These are phyloP conservation scores for Desmodesmus armatus DNA, from an alignment of 139 green algal genomes.

Conservation along the genomic window DNA sequence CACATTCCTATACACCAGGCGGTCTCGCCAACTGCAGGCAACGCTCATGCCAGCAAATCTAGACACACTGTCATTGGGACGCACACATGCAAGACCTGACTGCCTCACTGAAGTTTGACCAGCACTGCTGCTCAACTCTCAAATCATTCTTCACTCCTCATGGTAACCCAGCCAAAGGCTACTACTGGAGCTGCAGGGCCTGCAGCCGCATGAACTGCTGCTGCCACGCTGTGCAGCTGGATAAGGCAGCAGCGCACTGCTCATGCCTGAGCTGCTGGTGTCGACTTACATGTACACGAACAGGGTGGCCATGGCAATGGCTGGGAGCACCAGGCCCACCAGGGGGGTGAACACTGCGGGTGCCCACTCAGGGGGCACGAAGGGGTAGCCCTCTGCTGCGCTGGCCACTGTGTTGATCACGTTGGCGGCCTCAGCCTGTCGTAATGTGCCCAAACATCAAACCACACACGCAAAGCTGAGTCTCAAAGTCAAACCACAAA, in stretches of 20 bases:
- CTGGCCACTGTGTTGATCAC: slow-evolving; percentile 61
- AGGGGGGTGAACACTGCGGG: slow-evolving; percentile 66
- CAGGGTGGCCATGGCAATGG: slow-evolving; percentile 62
- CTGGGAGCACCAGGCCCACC: slow-evolving; percentile 59
- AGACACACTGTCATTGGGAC: no score
- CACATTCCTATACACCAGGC: no score
- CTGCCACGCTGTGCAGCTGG: not conserved
- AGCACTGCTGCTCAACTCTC: no score
- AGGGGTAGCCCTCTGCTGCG: slow-evolving; percentile 67
- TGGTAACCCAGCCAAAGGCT: no score
- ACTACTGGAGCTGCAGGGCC: not conserved
- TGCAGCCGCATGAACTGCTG: no score
- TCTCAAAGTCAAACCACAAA: not conserved
- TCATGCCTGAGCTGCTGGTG: not conserved
- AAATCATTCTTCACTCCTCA: no score
- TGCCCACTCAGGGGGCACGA: slow-evolving; percentile 65
- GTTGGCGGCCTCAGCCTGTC: slow-evolving; percentile 67
- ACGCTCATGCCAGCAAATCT: no score
- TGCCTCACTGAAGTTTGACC: no score
- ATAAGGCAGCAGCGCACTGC: not conserved
- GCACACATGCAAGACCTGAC: no score
- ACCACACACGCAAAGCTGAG: not conserved
- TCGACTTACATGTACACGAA: slow-evolving; percentile 55
- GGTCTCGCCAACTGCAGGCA: no score
- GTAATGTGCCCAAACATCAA: no score